Evolutionary conservation across 768 basidiomycete genomes (phyloP).

Genomic region (Trametes cingulata): DNA sequence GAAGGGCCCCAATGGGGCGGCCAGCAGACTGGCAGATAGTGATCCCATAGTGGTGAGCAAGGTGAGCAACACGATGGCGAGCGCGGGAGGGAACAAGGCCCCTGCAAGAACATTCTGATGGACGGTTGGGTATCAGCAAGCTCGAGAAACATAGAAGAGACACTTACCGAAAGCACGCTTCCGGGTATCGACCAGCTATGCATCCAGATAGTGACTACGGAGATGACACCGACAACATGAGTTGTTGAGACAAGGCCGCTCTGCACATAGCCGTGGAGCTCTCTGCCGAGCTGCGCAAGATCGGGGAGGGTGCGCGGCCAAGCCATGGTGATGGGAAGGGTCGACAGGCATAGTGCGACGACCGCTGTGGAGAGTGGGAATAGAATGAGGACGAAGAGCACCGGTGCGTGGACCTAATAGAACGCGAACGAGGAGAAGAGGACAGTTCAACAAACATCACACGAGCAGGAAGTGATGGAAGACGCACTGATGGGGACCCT

Average conservation of each 20-base stretch:
- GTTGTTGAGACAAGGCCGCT: constrained; percentile 61
- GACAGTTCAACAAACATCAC: constrained; percentile 15
- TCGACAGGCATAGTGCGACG: constrained; percentile 45
- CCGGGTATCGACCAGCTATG: constrained; percentile 98
- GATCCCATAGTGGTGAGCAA: constrained; percentile 87
- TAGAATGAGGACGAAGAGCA: constrained; percentile 69
- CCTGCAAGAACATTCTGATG: constrained; percentile 86
- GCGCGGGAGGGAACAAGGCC: constrained; percentile 78
- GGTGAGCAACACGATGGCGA: constrained; percentile 81
- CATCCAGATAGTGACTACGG: constrained; percentile 88
- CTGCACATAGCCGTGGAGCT: constrained; percentile 77
- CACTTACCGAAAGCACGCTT: constrained; percentile 83
- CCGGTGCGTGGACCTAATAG: constrained; percentile 52
- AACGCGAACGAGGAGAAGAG: constrained; percentile 5
- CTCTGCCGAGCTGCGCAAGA: constrained; percentile 70
- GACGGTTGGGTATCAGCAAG: constrained; percentile 4
- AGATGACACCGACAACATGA: constrained; percentile 83
- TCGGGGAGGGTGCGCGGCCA: constrained; percentile 80
- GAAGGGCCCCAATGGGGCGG: constrained; percentile 82
- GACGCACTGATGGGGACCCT: constrained; percentile 40
- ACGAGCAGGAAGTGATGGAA: constrained; percentile 15
- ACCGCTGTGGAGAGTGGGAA: constrained; percentile 67
- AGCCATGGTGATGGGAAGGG: constrained; percentile 69
- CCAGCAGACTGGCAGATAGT: constrained; percentile 74
- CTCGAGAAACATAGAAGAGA: constrained; percentile 13